phyloP scores from a whole-genome alignment of 2,329 filamentous ascomycete species.

The Graphiopsis chlorocephala region DNA sequence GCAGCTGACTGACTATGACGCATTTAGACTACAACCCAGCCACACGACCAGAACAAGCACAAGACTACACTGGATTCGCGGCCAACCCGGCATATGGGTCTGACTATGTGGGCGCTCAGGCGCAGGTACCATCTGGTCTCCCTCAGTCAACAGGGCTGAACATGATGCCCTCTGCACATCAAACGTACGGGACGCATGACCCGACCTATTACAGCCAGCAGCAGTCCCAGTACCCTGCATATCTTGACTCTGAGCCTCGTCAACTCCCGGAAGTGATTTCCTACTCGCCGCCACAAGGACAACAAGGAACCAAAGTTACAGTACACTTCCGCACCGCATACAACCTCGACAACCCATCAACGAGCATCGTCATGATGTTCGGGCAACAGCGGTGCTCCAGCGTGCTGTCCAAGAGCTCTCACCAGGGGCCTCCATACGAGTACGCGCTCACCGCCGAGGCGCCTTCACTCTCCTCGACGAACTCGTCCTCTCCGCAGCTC shows the following conservation, averaged over 20 bases:
- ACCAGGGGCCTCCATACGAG: slow-evolving; percentile 58
- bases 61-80: slow-evolving; percentile 47
- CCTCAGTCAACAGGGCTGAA: slow-evolving; percentile 43
- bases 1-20: slow-evolving; percentile 46
- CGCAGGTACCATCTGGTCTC: slow-evolving; percentile 49
- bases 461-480: slow-evolving; percentile 61
- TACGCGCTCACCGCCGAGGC: slow-evolving; percentile 72
- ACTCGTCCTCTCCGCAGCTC: slow-evolving; percentile 54
- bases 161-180: slow-evolving; percentile 41
- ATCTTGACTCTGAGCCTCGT: slow-evolving; percentile 61
- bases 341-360: slow-evolving; percentile 61
- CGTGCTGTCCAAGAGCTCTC: slow-evolving; percentile 57
- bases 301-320: slow-evolving; percentile 66
- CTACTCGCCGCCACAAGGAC: slow-evolving; percentile 67
- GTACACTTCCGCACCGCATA: slow-evolving; percentile 74
- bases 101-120: slow-evolving; percentile 50
- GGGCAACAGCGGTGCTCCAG: slow-evolving; percentile 72
- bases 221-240: slow-evolving; percentile 64
- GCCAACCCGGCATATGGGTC: slow-evolving; percentile 49
- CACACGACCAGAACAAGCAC: slow-evolving; percentile 58
- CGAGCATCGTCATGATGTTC: slow-evolving; percentile 64
- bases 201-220: slow-evolving; percentile 49
- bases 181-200: slow-evolving; percentile 49
- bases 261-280: slow-evolving; percentile 64
- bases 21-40: slow-evolving; percentile 57